Evolutionary conservation across 108 stramenopile genomes (phyloP).

Genomic region (Nitzschia sp.): DNA sequence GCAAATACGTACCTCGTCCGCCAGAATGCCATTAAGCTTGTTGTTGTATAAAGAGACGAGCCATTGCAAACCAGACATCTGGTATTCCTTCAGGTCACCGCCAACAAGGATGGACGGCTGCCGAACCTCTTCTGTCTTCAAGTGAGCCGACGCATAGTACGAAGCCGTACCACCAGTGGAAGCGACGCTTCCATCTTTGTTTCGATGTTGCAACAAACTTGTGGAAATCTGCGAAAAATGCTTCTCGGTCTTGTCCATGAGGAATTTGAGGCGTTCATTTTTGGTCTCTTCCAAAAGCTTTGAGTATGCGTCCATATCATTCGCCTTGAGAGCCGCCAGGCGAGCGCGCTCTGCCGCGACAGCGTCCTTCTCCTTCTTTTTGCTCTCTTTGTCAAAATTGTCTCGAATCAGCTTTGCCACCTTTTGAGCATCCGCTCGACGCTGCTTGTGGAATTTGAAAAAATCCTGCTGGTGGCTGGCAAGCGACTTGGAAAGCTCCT

Average conservation of each 20-base stretch:
- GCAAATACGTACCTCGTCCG: conserved; percentile 60
- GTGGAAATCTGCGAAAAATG: conserved; percentile 80
- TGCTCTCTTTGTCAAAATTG: conserved; percentile 62
- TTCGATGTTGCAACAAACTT: conserved; percentile 60
- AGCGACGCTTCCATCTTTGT: conserved; percentile 45
- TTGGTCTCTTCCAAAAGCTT: conserved; percentile 81
- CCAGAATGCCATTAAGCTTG: conserved; percentile 79
- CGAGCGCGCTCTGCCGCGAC: conserved; percentile 74
- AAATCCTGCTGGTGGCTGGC: conserved; percentile 69
- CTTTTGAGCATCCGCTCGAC: conserved; percentile 53
- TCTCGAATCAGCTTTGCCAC: conserved; percentile 72
- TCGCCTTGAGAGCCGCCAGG: conserved; percentile 79
- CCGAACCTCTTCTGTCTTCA: conserved; percentile 73
- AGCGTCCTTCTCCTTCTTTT: conserved; percentile 74
- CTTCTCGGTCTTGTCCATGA: conserved; percentile 85
- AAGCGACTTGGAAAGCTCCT: conserved; percentile 72
- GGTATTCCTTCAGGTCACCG: conserved; percentile 94
- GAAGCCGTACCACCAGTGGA: conserved; percentile 50
- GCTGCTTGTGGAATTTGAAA: conserved; percentile 73
- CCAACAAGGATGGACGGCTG: conserved; percentile 79
- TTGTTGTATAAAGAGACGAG: conserved; percentile 93
- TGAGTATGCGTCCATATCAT: conserved; percentile 89
- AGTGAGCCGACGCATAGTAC: conserved; percentile 85
- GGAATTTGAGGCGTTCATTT: conserved; percentile 83
- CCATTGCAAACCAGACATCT: conserved; percentile 96